Percentiles rank a stretch among this genome's conserved stretches.
phyloP scores from a whole-genome alignment of 345 rosid genomes.

The Sapria himalayana region DNA sequence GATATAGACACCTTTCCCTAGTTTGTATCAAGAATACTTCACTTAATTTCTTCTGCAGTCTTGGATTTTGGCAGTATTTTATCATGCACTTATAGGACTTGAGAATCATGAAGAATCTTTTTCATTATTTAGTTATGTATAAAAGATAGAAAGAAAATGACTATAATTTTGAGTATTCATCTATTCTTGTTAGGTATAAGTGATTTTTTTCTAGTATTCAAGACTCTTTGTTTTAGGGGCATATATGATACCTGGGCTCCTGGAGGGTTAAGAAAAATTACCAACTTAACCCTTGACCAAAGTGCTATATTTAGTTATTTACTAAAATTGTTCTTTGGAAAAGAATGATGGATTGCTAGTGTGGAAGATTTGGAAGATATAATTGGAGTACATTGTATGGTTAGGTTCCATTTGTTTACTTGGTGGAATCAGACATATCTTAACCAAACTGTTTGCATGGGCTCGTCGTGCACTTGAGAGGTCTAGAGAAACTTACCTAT shows the following conservation, averaged over 20 bases:
- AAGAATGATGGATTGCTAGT: slow-evolving; percentile 5
- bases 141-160: background rate
- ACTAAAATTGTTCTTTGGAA: slow-evolving; percentile 5
- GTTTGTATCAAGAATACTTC: background rate
- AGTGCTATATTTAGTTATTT: slow-evolving; percentile 7
- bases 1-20: background rate
- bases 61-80: slow-evolving; percentile 4
- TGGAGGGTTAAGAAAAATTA: slow-evolving; percentile 7
- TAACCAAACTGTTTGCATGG: slow-evolving; percentile 7
- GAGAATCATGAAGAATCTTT: slow-evolving; percentile 3
- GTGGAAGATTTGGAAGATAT: slow-evolving; percentile 3
- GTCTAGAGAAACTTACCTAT: slow-evolving; percentile 1
- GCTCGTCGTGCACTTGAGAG: too few species aligned
- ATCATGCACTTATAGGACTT: slow-evolving; percentile 5
- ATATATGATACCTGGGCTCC: too few species aligned
- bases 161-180: background rate
- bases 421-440: slow-evolving; percentile 7
- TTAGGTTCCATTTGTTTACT: slow-evolving; percentile 1
- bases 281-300: slow-evolving; percentile 5
- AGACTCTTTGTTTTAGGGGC: background rate
- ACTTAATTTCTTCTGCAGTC: slow-evolving; percentile 1
- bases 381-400: slow-evolving; percentile 2
- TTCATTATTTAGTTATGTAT: slow-evolving; percentile 2
- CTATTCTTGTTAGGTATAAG: background rate
- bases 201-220: background rate